These are phyloP conservation scores for Saturnispora sekii DNA, from an alignment of 805 yeast genomes.

Conservation along the genomic window DNA sequence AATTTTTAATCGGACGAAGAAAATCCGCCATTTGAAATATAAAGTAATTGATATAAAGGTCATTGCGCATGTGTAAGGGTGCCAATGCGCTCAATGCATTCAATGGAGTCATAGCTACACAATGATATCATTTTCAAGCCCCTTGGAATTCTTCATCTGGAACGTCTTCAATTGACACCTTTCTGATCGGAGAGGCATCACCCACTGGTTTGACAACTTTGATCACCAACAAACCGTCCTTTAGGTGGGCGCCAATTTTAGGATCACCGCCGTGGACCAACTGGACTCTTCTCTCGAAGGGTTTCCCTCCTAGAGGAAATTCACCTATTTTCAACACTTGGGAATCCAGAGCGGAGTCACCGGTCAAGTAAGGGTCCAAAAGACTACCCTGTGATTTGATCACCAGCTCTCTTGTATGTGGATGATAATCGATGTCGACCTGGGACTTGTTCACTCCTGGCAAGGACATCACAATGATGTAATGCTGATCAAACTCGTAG, in stretches of 20 bases:
- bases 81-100: too few relatives aligned
- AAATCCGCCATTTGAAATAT: too few relatives aligned
- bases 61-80: constrained; percentile 2
- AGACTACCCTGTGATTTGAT: constrained; percentile 38
- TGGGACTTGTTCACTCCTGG: constrained; percentile 51
- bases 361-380: constrained; percentile 27
- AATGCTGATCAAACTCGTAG: too few relatives aligned
- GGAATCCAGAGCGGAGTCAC: constrained; percentile 21
- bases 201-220: constrained; percentile 36
- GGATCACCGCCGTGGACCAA: constrained; percentile 40
- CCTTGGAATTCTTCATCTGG: constrained; percentile 25
- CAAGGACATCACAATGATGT: too few relatives aligned
- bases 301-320: constrained; percentile 24
- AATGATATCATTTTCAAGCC: too few relatives aligned
- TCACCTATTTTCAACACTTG: constrained; percentile 47
- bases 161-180: constrained; percentile 21
- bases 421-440: constrained; percentile 50
- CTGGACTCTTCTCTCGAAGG: too few relatives aligned
- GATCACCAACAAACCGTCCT: constrained; percentile 45
- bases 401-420: constrained; percentile 43
- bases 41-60: too few relatives aligned
- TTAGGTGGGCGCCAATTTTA: constrained; percentile 41
- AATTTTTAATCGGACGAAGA: too few relatives aligned
- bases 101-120: too few relatives aligned
- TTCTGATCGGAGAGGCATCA: constrained; percentile 11